Conservation (phyloP, 495 filamentous ascomycete genomes). For the Podospora australis region DNA sequence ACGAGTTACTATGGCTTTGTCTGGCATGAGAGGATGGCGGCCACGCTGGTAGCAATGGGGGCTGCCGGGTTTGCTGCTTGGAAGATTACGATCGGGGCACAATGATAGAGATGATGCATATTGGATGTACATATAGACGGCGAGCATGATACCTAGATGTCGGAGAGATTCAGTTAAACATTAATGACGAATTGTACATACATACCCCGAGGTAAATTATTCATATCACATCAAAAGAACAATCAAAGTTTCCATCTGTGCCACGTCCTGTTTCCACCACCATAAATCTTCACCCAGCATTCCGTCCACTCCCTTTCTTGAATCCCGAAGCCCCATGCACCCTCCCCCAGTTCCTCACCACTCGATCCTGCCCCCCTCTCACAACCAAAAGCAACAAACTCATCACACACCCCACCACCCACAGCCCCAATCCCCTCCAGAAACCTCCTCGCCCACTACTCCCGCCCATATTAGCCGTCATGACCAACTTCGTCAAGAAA, state of each 20-base stretch:
- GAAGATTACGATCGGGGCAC: conserved; percentile 3
- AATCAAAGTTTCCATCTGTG: too few relatives aligned
- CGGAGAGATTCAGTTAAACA: too few relatives aligned
- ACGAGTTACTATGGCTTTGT: not conserved
- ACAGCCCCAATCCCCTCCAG: conserved; percentile 47
- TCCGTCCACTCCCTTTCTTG: too few relatives aligned
- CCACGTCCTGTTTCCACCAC: too few relatives aligned
- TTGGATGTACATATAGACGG: too few relatives aligned
- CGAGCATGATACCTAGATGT: too few relatives aligned
- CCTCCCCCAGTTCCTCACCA: conserved; percentile 49
- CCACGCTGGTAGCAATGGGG: not conserved
- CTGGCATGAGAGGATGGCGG: conserved; percentile 4
- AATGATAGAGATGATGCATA: too few relatives aligned
- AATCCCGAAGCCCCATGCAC: too few relatives aligned
- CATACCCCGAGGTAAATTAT: too few relatives aligned
- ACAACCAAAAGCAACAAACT: conserved; percentile 51
- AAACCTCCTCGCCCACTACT: conserved; percentile 53
- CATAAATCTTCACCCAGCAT: too few relatives aligned
- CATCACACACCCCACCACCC: conserved; percentile 43
- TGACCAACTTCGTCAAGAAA: conserved; percentile 47
- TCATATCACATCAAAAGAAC: too few relatives aligned
- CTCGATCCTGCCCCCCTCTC: conserved; percentile 50
- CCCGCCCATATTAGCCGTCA: conserved; percentile 58
- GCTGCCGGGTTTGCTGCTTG: conserved; percentile 2
- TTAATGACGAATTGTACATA: too few relatives aligned